Evolutionary conservation across 2,329 filamentous ascomycete species (phyloP).

Genomic region (Neophaeococcomyces mojaviensis): DNA sequence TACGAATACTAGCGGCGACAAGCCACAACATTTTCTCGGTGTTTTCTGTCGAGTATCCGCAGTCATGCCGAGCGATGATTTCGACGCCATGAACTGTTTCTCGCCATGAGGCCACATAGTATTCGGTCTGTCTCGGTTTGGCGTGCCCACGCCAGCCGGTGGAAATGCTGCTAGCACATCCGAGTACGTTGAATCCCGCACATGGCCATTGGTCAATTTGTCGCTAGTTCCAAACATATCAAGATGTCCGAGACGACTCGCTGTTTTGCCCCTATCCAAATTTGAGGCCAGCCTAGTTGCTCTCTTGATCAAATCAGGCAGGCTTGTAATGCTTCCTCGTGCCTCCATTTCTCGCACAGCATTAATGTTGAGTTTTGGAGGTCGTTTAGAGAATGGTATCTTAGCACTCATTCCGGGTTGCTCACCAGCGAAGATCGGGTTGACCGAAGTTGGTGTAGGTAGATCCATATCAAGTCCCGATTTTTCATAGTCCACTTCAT

Average conservation of each 20-base stretch:
- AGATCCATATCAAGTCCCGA: conserved; percentile 1
- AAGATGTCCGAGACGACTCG: conserved; percentile 50
- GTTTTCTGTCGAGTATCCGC: conserved; percentile 22
- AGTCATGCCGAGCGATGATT: conserved; percentile 19
- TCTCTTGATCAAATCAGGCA: conserved; percentile 82
- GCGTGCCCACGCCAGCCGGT: conserved; percentile 41
- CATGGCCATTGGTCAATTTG: conserved; percentile 17
- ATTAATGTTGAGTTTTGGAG: conserved; percentile 72
- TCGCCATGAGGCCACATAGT: conserved; percentile 32
- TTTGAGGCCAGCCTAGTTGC: conserved; percentile 81
- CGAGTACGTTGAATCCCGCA: conserved; percentile 47
- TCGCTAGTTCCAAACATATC: conserved; percentile 35
- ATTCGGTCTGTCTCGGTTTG: conserved; percentile 27
- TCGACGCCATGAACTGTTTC: conserved; percentile 24
- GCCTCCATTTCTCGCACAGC: conserved; percentile 73
- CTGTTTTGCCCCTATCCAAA: conserved; percentile 71
- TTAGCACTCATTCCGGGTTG: conserved; percentile 31
- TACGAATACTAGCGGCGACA: conserved; percentile 72
- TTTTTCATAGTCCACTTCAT: conserved; percentile 5
- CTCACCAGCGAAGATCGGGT: conserved; percentile 16
- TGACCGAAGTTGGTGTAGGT: conserved; percentile 1
- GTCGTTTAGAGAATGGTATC: conserved; percentile 37
- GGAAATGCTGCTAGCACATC: conserved; percentile 62
- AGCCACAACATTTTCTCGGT: conserved; percentile 64
- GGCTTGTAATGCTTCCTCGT: conserved; percentile 80